These are phyloP conservation scores for Miscanthus sacchariflorus DNA, from an alignment of 202 grass and related monocot species.

Conservation along the genomic window DNA sequence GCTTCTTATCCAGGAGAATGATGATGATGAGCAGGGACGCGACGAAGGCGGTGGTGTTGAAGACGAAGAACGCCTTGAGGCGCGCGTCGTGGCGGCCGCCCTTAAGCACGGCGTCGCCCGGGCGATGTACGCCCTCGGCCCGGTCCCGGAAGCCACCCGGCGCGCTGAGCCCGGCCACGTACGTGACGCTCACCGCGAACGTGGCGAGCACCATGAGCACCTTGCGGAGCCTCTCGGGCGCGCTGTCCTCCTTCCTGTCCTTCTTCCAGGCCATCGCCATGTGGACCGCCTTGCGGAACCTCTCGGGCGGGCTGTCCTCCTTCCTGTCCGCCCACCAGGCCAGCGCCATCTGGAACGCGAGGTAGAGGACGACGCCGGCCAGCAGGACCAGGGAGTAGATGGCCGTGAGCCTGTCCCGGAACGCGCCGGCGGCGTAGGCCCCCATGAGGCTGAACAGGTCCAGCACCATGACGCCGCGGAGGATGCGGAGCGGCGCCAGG, in stretches of 20 bases:
- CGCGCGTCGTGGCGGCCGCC: not conserved
- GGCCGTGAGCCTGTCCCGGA: not conserved
- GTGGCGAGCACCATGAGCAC: slow-evolving; percentile 3
- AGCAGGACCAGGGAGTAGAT: not conserved
- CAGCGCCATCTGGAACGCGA: not conserved
- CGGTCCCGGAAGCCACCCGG: not conserved
- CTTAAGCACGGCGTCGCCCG: not conserved
- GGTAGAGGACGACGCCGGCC: not conserved
- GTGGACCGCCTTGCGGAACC: not conserved
- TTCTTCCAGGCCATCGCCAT: no score
- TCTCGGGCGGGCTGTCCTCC: no score
- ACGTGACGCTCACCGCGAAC: not conserved
- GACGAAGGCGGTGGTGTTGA: not conserved
- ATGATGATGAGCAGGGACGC: slow-evolving; percentile 8
- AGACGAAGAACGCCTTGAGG: slow-evolving; percentile 2
- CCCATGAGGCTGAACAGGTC: not conserved
- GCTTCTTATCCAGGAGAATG: not conserved
- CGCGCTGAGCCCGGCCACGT: not conserved
- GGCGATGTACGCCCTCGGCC: not conserved
- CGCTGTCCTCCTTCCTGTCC: not conserved
- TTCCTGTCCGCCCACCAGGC: not conserved
- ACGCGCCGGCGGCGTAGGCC: not conserved
- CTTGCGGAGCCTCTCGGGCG: not conserved
- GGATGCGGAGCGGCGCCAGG: not conserved
- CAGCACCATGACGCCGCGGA: not conserved